These are phyloP conservation scores for Blyttiomyces sp. DNA, from an alignment of 371 early-diverging fungal genomes.

Conservation along the genomic window DNA sequence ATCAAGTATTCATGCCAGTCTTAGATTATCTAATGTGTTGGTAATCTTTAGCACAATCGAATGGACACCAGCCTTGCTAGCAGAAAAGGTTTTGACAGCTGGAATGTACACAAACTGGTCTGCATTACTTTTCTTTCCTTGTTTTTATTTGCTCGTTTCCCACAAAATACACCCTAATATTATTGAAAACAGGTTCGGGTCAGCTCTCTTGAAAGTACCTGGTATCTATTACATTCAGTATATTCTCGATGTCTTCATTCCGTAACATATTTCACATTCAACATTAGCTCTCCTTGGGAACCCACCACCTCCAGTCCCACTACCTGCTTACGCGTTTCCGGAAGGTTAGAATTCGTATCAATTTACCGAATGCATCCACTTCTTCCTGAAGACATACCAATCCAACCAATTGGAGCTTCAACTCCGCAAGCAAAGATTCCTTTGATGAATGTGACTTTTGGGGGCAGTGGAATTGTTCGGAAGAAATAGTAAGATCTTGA, in stretches of 20 bases:
- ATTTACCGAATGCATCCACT: constrained; percentile 30
- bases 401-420: constrained; percentile 4
- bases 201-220: too few relatives aligned
- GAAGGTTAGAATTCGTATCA: constrained; percentile 19
- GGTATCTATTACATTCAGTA: too few relatives aligned
- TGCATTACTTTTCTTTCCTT: background rate
- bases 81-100: constrained; percentile 12
- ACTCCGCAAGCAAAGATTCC: constrained; percentile 7
- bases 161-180: background rate
- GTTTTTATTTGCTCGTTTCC: background rate
- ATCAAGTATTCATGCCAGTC: too few relatives aligned
- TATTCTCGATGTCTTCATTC: too few relatives aligned
- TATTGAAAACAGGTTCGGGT: too few relatives aligned
- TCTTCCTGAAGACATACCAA: constrained; percentile 21
- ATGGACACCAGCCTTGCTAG: constrained; percentile 28
- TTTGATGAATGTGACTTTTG: background rate
- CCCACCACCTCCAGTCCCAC: too few relatives aligned
- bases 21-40: too few relatives aligned
- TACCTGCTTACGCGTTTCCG: constrained; percentile 5
- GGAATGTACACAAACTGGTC: constrained; percentile 26
- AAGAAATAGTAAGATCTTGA: background rate
- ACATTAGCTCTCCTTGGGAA: too few relatives aligned
- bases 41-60: too few relatives aligned
- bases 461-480: background rate
- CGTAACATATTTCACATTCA: too few relatives aligned